Conservation (phyloP, 768 basidiomycete species). For the Boletus vermiculosoides region DNA sequence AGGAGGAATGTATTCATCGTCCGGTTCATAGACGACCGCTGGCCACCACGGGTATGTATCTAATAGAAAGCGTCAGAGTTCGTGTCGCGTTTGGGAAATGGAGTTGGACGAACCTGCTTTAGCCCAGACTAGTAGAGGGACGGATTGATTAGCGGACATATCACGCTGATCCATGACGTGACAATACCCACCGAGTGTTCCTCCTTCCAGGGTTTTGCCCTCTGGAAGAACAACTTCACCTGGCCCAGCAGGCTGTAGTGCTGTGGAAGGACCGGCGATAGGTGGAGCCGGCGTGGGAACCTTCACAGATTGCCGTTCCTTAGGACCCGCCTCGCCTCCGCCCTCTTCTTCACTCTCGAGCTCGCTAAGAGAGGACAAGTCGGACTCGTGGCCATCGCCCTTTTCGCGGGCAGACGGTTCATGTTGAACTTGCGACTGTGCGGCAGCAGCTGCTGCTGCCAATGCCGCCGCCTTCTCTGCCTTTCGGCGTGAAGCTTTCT, state of each 20-base stretch:
- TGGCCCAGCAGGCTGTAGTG: conserved; percentile 21
- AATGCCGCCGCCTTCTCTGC: conserved; percentile 35
- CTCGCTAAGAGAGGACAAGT: conserved; percentile 47
- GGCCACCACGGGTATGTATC: conserved; percentile 88
- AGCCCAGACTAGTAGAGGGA: conserved; percentile 71
- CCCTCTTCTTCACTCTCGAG: conserved; percentile 35
- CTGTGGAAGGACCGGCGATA: conserved; percentile 6
- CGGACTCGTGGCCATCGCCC: conserved; percentile 35
- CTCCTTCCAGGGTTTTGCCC: conserved; percentile 44
- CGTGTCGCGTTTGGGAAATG: not conserved
- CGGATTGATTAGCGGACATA: not conserved
- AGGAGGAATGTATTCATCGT: conserved; percentile 55
- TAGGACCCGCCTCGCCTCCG: conserved; percentile 2
- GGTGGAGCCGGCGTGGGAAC: conserved; percentile 1
- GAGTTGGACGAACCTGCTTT: conserved; percentile 54
- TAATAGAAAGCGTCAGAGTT: conserved; percentile 30
- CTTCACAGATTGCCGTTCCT: conserved; percentile 5
- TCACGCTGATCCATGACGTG: not conserved
- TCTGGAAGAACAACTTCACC: conserved; percentile 36
- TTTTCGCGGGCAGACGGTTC: not conserved
- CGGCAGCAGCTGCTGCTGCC: conserved; percentile 25
- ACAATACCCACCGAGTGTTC: conserved; percentile 59
- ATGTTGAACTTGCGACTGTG: conserved; percentile 1
- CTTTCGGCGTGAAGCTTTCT: conserved; percentile 52
- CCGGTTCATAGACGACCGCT: conserved; percentile 68